Base-by-base conservation (phyloP, 768 basidiomycete genomes). In the Cystofilobasidium ferigula region DNA sequence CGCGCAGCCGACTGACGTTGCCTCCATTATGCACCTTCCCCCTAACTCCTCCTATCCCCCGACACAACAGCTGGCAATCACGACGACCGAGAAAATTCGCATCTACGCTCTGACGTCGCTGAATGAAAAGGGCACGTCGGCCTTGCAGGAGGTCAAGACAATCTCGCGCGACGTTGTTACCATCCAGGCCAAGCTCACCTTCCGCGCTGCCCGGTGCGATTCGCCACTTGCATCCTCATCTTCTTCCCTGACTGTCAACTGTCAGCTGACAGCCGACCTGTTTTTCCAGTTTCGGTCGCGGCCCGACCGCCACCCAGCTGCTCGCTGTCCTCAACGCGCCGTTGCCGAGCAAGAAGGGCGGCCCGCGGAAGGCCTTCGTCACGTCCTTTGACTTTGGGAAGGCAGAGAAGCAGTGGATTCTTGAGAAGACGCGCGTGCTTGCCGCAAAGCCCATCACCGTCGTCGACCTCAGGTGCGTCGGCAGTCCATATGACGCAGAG, bases 401-500 rank as follows among this genome's bases (percentile, higher is more conserved):
- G 51, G 70, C 71, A 47, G 48, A 67, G 38, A 86, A 83, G 74
- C 67, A 66, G 63, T 69, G 35, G 81, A 80, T 2, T 89, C 76
- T 85, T 7, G 80, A 83, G 7, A 85, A 83, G 67, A 79, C 79
- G 28, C 81, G 86, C 63, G 89, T 89, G 73, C 79, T 92, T 5
- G 84, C 85, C 32, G 86, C 87, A 67, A 84, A 85, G 69, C 85
- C 86, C 24, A 71, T 95, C 35, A 97, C 94, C 14, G 87, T 85
- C 71, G 86, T 98, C 72, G 89, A 90, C 73, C 77, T 90, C 61
- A 94, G 89, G 92, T 89, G 69, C 63, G 81, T 71, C 16, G 20
- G 7, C 16, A 47, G 14, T 28, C 18, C n/a, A 10, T 42, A 20
- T 20, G 40, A 20, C 20, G 40, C 10, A 42, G 40, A 20, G 20